Evolutionary conservation across 306 rosid species (phyloP).

Genomic region (Rubus parviflorus): DNA sequence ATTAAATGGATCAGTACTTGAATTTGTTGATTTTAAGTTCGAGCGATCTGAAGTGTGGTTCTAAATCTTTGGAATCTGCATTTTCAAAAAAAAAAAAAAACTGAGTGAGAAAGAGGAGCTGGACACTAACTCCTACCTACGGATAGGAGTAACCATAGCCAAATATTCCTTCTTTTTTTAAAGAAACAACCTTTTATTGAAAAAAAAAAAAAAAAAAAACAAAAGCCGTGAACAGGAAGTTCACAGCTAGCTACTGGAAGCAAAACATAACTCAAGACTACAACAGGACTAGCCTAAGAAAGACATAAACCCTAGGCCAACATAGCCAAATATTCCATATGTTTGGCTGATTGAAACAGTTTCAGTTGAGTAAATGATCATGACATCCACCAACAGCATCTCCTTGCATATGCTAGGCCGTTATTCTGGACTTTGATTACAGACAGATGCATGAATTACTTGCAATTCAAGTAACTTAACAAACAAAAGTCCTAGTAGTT

Average conservation of each 20-base stretch:
- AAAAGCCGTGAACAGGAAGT: neutral
- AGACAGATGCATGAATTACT: slow-evolving; percentile 1
- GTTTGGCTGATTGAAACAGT: neutral
- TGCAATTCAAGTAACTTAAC: neutral
- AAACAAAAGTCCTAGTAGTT: neutral
- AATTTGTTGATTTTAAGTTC: neutral
- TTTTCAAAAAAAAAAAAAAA: neutral
- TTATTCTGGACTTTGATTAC: neutral
- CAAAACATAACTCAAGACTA: neutral
- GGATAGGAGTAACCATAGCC: neutral
- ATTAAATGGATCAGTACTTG: neutral
- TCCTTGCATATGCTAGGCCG: no score
- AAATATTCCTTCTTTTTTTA: neutral
- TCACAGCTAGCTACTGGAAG: neutral
- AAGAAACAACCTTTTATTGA: neutral
- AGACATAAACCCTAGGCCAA: neutral
- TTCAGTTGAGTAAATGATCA: neutral
- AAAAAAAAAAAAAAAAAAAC: neutral
- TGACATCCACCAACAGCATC: neutral
- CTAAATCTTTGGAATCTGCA: neutral
- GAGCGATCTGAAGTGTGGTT: neutral
- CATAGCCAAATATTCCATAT: neutral
- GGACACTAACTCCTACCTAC: neutral
- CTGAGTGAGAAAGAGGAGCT: neutral
- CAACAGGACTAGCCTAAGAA: neutral